Evolutionary conservation across 352 stramenopile genomes (phyloP).

Genomic region (Peronosclerospora sorghi): DNA sequence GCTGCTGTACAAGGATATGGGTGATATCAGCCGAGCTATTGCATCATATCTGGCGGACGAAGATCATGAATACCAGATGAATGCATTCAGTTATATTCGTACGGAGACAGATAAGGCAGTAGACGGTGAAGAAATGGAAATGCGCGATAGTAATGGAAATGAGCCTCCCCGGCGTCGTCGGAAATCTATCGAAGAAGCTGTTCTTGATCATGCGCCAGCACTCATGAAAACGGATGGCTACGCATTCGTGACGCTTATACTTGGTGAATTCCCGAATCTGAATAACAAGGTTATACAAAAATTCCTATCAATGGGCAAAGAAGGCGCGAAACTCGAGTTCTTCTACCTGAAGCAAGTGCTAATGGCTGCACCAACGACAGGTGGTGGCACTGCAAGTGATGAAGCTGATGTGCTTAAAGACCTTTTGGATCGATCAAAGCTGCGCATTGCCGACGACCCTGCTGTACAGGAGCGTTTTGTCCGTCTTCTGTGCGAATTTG

Average conservation of each 20-base stretch:
- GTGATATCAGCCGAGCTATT: constrained; percentile 62
- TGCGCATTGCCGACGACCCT: constrained; percentile 70
- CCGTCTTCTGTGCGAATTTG: constrained; percentile 65
- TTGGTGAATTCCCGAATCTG: constrained; percentile 77
- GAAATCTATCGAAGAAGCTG: constrained; percentile 68
- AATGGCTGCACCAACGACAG: constrained; percentile 42
- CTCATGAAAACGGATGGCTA: constrained; percentile 86
- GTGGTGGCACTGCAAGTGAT: constrained; percentile 33
- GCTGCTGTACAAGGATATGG: constrained; percentile 70
- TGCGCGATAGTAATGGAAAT: constrained; percentile 23
- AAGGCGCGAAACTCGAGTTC: constrained; percentile 68
- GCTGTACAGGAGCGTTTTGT: constrained; percentile 80
- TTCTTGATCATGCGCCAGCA: constrained; percentile 56
- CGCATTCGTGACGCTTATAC: constrained; percentile 78
- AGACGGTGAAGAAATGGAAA: constrained; percentile 27
- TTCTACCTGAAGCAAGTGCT: constrained; percentile 72
- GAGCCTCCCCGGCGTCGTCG: constrained; percentile 30
- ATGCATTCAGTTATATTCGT: constrained; percentile 79
- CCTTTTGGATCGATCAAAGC: constrained; percentile 68
- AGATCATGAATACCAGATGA: constrained; percentile 74
- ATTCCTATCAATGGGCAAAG: constrained; percentile 73
- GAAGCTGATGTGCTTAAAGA: constrained; percentile 72
- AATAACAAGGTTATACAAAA: constrained; percentile 82
- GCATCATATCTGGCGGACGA: constrained; percentile 72
- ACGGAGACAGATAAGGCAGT: constrained; percentile 41